Percentiles rank a stretch among this genome's conserved stretches.
Evolutionary conservation across 108 stramenopile genomes (phyloP).

Genomic region (Epipyxis sp.): DNA sequence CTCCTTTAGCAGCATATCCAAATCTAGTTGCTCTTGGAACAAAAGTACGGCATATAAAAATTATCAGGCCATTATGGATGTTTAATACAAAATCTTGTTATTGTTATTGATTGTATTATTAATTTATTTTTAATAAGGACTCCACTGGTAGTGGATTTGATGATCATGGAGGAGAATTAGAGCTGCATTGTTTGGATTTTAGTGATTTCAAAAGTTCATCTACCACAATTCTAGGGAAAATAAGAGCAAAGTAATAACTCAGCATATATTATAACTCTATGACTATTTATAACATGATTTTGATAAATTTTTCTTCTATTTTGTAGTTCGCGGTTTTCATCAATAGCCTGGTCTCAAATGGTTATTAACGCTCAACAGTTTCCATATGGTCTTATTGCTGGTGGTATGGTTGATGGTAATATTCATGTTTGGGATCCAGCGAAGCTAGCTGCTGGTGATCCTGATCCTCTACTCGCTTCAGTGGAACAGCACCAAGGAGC

Average conservation of each 20-base stretch:
- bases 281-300: constrained; percentile 41
- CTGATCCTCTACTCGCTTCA: constrained; percentile 42
- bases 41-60: constrained; percentile 36
- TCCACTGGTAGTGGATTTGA: constrained; percentile 68
- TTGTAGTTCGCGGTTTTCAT: constrained; percentile 41
- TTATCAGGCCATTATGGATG: neutral
- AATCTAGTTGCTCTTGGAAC: constrained; percentile 56
- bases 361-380: constrained; percentile 43
- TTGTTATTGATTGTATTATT: neutral
- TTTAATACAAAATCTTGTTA: neutral
- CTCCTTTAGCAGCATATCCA: constrained; percentile 45
- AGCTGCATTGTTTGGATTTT: constrained; percentile 73
- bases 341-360: constrained; percentile 53
- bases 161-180: constrained; percentile 85
- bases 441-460: constrained; percentile 49
- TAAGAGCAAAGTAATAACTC: constrained; percentile 61
- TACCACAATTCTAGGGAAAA: constrained; percentile 62
- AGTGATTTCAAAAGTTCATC: constrained; percentile 26
- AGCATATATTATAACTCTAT: constrained; percentile 67
- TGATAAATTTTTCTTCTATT: neutral
- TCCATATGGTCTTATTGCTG: constrained; percentile 75
- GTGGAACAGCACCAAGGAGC: constrained; percentile 55
- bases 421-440: constrained; percentile 82
- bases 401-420: constrained; percentile 90
- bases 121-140: constrained; percentile 29